These are phyloP conservation scores for Mycena rosella DNA, from an alignment of 768 basidiomycete genomes.

Conservation along the genomic window DNA sequence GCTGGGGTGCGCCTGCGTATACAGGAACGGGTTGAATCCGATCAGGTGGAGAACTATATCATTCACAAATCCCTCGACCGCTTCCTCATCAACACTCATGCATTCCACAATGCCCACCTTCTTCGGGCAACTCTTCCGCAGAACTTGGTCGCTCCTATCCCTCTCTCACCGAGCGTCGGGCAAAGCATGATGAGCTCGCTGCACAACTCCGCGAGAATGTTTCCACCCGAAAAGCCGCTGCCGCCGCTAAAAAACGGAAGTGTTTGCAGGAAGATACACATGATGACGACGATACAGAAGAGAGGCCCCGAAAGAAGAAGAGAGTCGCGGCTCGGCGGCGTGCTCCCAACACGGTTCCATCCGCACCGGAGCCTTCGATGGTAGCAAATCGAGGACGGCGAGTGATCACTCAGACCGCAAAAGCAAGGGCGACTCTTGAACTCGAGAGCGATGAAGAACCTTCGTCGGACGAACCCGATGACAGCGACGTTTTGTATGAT, in stretches of 20 bases:
- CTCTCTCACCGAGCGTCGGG: not conserved
- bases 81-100: conserved; percentile 39
- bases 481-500: not conserved
- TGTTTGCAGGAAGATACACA: not conserved
- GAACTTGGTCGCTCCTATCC: not conserved
- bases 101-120: not conserved
- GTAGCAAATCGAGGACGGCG: not conserved
- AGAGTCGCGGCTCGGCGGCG: not conserved
- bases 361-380: not conserved
- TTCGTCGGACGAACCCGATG: not conserved
- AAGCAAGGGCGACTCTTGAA: not conserved
- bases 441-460: not conserved
- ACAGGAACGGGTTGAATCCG: no score
- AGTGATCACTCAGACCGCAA: not conserved
- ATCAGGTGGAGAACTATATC: conserved; percentile 52
- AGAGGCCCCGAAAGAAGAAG: not conserved
- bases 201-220: not conserved
- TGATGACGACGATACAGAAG: not conserved
- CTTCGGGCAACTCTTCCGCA: not conserved
- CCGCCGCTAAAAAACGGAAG: not conserved
- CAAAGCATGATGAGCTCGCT: not conserved
- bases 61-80: conserved; percentile 19
- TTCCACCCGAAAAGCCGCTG: not conserved
- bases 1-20: conserved; percentile 48
- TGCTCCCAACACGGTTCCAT: not conserved